Evolutionary conservation across 768 basidiomycete species (phyloP).

Genomic region (Boletellus emodensis): DNA sequence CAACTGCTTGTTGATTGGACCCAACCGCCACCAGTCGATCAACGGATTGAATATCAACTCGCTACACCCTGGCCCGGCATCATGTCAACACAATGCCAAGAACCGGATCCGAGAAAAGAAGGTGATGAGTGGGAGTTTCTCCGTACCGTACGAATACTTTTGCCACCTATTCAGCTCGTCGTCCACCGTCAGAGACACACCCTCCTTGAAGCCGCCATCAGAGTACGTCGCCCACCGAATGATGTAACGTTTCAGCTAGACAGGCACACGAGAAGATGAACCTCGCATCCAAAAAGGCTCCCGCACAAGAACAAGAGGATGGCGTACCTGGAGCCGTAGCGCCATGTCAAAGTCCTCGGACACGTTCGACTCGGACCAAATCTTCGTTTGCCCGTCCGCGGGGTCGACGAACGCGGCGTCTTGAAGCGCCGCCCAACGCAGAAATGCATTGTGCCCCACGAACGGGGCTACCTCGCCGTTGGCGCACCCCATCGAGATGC

Average conservation of each 20-base stretch:
- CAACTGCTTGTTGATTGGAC: constrained; percentile 81
- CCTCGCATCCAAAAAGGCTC: no score
- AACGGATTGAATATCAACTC: constrained; percentile 84
- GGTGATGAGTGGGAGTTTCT: constrained; percentile 29
- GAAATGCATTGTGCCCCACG: constrained; percentile 85
- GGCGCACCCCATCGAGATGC: constrained; percentile 72
- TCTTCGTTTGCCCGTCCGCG: constrained; percentile 56
- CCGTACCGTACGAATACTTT: constrained; percentile 71
- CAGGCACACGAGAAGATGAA: constrained; percentile 20
- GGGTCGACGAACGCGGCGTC: constrained; percentile 73
- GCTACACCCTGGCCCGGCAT: constrained; percentile 19
- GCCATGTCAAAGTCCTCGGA: constrained; percentile 74
- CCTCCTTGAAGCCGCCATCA: constrained; percentile 86
- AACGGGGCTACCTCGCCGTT: constrained; percentile 79
- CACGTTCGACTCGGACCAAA: constrained; percentile 66
- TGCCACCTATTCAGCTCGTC: constrained; percentile 96
- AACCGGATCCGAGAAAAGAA: constrained; percentile 6
- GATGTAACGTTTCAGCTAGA: constrained; percentile 18
- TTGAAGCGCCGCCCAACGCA: constrained; percentile 86
- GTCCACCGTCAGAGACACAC: constrained; percentile 87
- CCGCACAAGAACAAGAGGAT: no score
- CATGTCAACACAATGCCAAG: constrained; percentile 32
- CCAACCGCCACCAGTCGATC: constrained; percentile 68
- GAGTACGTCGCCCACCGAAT: constrained; percentile 79
- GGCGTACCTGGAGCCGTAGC: constrained; percentile 45